Evolutionary conservation across 768 basidiomycete genomes (phyloP).

Genomic region (Trametes cubensis): DNA sequence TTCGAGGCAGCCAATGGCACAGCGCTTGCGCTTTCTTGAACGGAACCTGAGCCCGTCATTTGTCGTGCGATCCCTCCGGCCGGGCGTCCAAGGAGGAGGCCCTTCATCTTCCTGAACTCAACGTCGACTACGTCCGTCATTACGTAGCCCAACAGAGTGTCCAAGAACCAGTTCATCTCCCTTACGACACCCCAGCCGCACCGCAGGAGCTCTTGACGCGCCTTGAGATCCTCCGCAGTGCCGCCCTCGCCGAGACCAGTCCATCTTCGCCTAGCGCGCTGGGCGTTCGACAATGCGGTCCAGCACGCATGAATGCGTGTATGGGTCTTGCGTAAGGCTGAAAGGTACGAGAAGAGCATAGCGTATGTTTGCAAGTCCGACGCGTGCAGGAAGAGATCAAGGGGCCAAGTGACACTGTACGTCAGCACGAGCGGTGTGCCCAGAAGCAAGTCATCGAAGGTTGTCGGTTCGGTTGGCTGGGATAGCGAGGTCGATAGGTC

Average conservation of each 20-base stretch:
- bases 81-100: constrained; percentile 42
- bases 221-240: constrained; percentile 67
- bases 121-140: constrained; percentile 90
- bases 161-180: constrained; percentile 91
- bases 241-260: constrained; percentile 88
- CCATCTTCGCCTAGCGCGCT: constrained; percentile 83
- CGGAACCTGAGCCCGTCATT: constrained; percentile 26
- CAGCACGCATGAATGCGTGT: constrained; percentile 79
- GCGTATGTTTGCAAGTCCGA: constrained; percentile 76
- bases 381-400: constrained; percentile 85
- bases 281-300: constrained; percentile 83
- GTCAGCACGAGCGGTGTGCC: constrained; percentile 75
- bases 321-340: constrained; percentile 83
- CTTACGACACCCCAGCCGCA: constrained; percentile 87
- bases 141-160: constrained; percentile 79
- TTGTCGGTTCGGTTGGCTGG: constrained; percentile 43
- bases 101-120: constrained; percentile 75
- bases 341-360: constrained; percentile 78
- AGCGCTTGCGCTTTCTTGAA: constrained; percentile 1
- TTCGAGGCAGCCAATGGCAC: constrained; percentile 10
- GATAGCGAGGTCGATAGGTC: constrained; percentile 47
- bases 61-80: constrained; percentile 29
- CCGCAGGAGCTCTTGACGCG: constrained; percentile 65
- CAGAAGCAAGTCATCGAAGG: constrained; percentile 76
- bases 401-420: constrained; percentile 81